Evolutionary conservation across 768 basidiomycete genomes (phyloP).

Genomic region (Boletus insuetus): DNA sequence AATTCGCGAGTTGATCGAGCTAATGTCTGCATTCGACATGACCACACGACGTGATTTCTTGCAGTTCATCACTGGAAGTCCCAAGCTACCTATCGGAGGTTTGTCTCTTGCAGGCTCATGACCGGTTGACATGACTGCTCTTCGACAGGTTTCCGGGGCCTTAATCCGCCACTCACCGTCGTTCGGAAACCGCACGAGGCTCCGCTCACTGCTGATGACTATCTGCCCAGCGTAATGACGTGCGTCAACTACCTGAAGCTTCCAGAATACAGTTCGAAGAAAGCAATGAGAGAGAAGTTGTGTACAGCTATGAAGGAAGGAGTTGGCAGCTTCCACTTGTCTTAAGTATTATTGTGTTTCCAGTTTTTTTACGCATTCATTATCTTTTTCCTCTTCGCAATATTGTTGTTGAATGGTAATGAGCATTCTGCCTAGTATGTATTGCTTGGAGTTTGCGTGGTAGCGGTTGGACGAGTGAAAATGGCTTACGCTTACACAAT

Average conservation of each 20-base stretch:
- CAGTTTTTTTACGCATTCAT: constrained; percentile 22
- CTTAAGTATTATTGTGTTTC: constrained; percentile 43
- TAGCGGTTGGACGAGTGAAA: not conserved
- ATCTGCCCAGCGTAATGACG: constrained; percentile 97
- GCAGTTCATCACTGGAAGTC: constrained; percentile 97
- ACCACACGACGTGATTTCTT: constrained; percentile 80
- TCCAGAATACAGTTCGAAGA: constrained; percentile 90
- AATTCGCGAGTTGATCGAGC: constrained; percentile 81
- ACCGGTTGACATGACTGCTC: not conserved
- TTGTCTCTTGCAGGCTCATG: constrained; percentile 25
- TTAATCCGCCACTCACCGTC: constrained; percentile 92
- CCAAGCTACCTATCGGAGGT: constrained; percentile 96
- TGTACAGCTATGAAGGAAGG: constrained; percentile 88
- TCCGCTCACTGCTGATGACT: constrained; percentile 87
- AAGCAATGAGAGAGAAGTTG: constrained; percentile 81
- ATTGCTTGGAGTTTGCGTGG: not conserved
- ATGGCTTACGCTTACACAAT: not conserved
- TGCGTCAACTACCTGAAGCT: constrained; percentile 97
- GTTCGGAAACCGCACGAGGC: constrained; percentile 96
- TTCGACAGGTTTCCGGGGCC: constrained; percentile 80
- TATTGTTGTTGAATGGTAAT: constrained; percentile 12
- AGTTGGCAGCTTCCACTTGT: constrained; percentile 95
- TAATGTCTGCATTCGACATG: constrained; percentile 79
- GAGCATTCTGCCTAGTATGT: not conserved
- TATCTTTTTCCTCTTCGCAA: constrained; percentile 6